A percentile compares a stretch with the other conserved stretches of the same genome.
phyloP scores from a whole-genome alignment of 2,329 filamentous ascomycete species.

The Colletotrichum camelliae region DNA sequence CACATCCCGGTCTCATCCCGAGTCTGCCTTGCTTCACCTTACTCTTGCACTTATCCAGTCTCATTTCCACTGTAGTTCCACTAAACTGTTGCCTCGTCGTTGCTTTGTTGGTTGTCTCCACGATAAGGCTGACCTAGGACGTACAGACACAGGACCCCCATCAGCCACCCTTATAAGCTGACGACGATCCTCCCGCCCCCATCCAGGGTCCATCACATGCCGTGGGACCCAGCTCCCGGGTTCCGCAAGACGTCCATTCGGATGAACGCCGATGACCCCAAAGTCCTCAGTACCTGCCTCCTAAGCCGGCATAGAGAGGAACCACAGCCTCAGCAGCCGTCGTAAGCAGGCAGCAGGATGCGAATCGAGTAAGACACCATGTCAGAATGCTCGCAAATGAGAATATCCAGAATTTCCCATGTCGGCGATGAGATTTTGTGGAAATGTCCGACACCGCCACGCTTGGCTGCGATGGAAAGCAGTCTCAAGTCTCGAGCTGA shows the following conservation, averaged over 20 bases:
- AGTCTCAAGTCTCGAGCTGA: not conserved
- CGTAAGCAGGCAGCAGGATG: not conserved
- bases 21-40: not conserved
- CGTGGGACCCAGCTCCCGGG: not conserved
- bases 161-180: not conserved
- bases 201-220: not conserved
- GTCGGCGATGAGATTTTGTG: not conserved
- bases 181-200: not conserved
- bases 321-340: not conserved
- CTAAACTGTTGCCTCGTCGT: not conserved
- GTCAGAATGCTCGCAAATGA: not conserved
- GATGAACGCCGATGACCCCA: not conserved
- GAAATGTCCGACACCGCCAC: not conserved
- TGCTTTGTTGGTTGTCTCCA: not conserved
- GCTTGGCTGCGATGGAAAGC: not conserved
- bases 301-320: not conserved
- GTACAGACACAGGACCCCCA: not conserved
- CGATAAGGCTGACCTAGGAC: not conserved
- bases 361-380: not conserved
- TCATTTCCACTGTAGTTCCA: not conserved
- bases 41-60: not conserved
- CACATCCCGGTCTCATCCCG: not conserved
- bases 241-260: not conserved
- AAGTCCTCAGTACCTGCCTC: not conserved
- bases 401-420: not conserved